Conservation (phyloP, 2,329 filamentous ascomycete genomes). For the Microdochium nivale region DNA sequence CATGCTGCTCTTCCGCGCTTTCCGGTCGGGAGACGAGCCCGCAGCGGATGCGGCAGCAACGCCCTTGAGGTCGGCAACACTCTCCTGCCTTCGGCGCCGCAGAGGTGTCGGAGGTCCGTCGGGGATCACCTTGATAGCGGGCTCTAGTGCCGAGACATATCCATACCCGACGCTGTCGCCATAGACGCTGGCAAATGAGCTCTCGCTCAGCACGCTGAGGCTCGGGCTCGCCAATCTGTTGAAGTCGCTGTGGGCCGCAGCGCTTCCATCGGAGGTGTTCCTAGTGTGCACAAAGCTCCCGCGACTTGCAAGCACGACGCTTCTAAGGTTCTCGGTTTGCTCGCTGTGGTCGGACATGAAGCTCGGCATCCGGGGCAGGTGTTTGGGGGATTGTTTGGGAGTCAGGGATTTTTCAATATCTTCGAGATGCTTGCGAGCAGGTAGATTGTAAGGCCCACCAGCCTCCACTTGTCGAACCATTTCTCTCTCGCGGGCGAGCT, state of each 20-base stretch:
- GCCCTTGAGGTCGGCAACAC: not conserved
- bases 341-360: conserved; percentile 53
- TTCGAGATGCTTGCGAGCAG: conserved; percentile 18
- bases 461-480: conserved; percentile 43
- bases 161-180: conserved; percentile 23
- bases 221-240: conserved; percentile 45
- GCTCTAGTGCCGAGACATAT: conserved; percentile 7
- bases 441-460: conserved; percentile 24
- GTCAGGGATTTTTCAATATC: conserved; percentile 11
- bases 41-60: not conserved
- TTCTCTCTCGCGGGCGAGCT: conserved; percentile 42
- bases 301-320: conserved; percentile 43
- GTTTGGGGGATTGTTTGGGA: conserved; percentile 17
- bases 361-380: conserved; percentile 51
- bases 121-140: conserved; percentile 8
- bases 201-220: conserved; percentile 58
- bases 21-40: not conserved
- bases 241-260: conserved; percentile 21
- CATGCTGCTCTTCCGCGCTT: conserved; percentile 1
- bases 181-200: conserved; percentile 58
- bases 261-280: conserved; percentile 32
- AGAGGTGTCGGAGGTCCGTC: conserved; percentile 16
- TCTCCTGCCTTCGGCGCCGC: not conserved
- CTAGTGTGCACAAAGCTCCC: conserved; percentile 42
- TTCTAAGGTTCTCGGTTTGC: conserved; percentile 52